A percentile compares a stretch with the other conserved stretches of the same genome.
Evolutionary conservation across 768 basidiomycete genomes (phyloP).

Genomic region (Russula virescens): DNA sequence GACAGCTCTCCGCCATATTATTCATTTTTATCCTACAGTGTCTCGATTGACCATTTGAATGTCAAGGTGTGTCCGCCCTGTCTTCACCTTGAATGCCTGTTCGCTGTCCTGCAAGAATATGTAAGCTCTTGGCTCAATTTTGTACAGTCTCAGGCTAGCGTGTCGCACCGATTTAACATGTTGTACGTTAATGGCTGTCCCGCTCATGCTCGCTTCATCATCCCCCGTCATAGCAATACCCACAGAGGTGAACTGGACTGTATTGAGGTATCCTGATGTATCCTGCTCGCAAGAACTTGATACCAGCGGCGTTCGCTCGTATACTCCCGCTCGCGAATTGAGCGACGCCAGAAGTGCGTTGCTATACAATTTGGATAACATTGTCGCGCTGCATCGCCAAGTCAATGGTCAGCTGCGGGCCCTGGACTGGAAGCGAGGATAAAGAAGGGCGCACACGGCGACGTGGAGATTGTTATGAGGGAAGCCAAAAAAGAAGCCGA

Average conservation of each 20-base stretch:
- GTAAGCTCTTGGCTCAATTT: background rate
- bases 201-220: background rate
- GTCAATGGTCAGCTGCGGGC: background rate
- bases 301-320: background rate
- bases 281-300: no score
- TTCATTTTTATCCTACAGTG: no score
- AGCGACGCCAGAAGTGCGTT: constrained; percentile 14
- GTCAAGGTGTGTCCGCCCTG: background rate
- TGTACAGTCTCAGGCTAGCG: no score
- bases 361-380: constrained; percentile 11
- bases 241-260: background rate
- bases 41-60: no score
- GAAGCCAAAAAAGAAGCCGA: background rate
- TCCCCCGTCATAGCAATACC: background rate
- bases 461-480: background rate
- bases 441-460: background rate
- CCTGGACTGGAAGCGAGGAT: background rate
- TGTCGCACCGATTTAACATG: background rate
- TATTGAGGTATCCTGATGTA: background rate
- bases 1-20: no score
- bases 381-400: background rate
- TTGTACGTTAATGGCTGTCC: background rate
- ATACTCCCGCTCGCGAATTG: background rate
- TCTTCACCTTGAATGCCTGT: background rate
- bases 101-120: background rate